Evolutionary conservation across 805 yeast genomes (phyloP).

Genomic region (Candida schatavii): DNA sequence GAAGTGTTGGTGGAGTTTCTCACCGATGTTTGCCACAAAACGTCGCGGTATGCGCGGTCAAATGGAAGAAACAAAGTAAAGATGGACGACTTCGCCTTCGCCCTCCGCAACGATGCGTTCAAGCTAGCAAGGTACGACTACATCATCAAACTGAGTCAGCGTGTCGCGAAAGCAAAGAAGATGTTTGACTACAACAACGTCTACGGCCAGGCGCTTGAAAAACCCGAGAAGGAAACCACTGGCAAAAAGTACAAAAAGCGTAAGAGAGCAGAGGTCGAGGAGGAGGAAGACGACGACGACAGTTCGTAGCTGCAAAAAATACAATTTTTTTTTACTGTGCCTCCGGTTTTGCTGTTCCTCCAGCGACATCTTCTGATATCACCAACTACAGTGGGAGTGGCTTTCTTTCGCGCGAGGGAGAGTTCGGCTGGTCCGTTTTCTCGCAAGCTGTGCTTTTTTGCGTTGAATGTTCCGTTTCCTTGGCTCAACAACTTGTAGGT

Average conservation of each 20-base stretch:
- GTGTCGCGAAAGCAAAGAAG: conserved; percentile 39
- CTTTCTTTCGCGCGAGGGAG: no score
- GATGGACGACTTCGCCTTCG: conserved; percentile 41
- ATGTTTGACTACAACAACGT: conserved; percentile 24
- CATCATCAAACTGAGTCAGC: conserved; percentile 35
- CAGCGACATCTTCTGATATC: no score
- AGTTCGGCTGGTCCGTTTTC: no score
- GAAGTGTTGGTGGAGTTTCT: conserved; percentile 38
- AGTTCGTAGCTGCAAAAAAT: no score
- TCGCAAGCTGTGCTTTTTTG: no score
- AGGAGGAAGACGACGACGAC: conserved; percentile 5
- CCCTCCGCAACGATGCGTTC: conserved; percentile 39
- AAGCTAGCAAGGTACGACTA: conserved; percentile 40
- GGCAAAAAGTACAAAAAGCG: conserved; percentile 1
- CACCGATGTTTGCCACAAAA: conserved; percentile 31
- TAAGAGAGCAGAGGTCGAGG: conserved; percentile 1
- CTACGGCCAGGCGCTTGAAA: neutral
- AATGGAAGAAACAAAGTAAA: conserved; percentile 40
- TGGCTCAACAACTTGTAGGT: no score
- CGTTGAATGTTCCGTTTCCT: no score
- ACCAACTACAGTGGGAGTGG: no score
- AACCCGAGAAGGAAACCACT: conserved; percentile 4
- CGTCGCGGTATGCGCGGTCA: conserved; percentile 30
- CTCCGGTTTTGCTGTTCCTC: no score
- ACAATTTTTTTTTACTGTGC: no score